These are phyloP conservation scores for Apostasia ramifera DNA, from an alignment of 106 monocot species.

Conservation along the genomic window DNA sequence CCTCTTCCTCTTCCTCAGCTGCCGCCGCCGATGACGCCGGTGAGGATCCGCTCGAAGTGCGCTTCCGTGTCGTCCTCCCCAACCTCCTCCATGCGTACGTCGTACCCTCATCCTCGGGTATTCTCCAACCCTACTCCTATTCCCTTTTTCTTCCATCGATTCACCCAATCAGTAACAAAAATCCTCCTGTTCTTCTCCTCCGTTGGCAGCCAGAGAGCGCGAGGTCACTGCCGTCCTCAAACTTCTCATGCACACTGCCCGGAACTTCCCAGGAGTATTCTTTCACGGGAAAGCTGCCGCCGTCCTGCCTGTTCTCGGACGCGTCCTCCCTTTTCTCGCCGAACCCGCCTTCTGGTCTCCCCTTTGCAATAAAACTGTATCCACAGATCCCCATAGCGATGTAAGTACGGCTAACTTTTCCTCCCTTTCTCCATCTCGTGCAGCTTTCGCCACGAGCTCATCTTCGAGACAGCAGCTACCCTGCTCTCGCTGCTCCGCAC, in stretches of 20 bases:
- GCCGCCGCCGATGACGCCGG: slow-evolving; percentile 7
- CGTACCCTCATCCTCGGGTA: slow-evolving; percentile 66
- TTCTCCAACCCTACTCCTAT: background rate
- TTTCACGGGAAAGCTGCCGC: slow-evolving; percentile 68
- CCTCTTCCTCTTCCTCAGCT: slow-evolving; percentile 36
- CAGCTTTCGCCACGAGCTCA: slow-evolving; percentile 66
- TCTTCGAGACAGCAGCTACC: slow-evolving; percentile 68
- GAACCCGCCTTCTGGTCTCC: slow-evolving; percentile 57
- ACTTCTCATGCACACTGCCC: slow-evolving; percentile 66
- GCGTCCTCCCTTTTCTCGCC: slow-evolving; percentile 73
- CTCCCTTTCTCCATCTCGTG: background rate
- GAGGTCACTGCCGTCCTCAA: slow-evolving; percentile 88
- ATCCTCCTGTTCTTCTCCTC: background rate
- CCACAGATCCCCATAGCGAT: background rate
- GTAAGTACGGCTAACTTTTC: background rate
- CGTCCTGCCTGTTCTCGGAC: slow-evolving; percentile 63
- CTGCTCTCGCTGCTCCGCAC: slow-evolving; percentile 83
- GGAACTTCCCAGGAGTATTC: slow-evolving; percentile 87
- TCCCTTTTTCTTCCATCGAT: background rate
- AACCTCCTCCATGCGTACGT: slow-evolving; percentile 92
- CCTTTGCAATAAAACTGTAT: background rate
- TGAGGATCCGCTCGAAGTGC: slow-evolving; percentile 62
- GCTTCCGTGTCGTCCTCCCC: slow-evolving; percentile 76
- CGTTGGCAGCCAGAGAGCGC: slow-evolving; percentile 54
- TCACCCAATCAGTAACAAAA: background rate